These are phyloP conservation scores for Aspergillus quadricinctus DNA, from an alignment of 2,329 filamentous ascomycete species.

Conservation along the genomic window DNA sequence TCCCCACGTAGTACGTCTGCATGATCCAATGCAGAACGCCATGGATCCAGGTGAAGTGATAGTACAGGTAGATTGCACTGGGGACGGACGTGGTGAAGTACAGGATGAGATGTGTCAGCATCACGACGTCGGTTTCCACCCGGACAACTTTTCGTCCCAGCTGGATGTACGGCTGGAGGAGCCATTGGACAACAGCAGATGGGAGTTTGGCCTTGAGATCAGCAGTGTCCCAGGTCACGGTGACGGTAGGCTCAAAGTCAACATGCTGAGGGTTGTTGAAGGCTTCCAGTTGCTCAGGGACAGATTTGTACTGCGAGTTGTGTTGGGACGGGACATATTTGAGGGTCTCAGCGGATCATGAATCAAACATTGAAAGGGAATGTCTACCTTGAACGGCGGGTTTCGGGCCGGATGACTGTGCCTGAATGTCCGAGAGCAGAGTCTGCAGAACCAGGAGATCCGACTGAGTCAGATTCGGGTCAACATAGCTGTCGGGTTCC, in stretches of 20 bases:
- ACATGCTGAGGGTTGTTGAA: constrained; percentile 47
- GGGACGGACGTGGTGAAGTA: constrained; percentile 68
- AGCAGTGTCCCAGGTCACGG: constrained; percentile 49
- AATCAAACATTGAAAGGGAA: neutral
- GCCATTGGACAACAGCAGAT: constrained; percentile 41
- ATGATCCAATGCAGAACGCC: constrained; percentile 62
- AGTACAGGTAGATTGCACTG: constrained; percentile 62
- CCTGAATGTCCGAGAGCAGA: constrained; percentile 29
- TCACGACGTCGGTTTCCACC: constrained; percentile 67
- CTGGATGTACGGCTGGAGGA: constrained; percentile 58
- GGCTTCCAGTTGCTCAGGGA: constrained; percentile 38
- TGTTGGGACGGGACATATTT: constrained; percentile 31
- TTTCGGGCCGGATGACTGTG: constrained; percentile 5
- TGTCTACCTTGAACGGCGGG: neutral
- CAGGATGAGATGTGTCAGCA: constrained; percentile 70
- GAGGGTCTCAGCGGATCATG: neutral
- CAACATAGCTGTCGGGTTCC: constrained; percentile 27
- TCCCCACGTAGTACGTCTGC: constrained; percentile 64
- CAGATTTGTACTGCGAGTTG: neutral
- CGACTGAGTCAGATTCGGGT: constrained; percentile 34
- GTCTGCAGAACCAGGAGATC: constrained; percentile 38
- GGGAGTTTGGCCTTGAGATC: constrained; percentile 38
- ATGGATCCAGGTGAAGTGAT: constrained; percentile 64
- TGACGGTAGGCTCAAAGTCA: constrained; percentile 54
- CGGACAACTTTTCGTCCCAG: constrained; percentile 57